These are phyloP conservation scores for Cladosporium sp. DNA, from an alignment of 2,329 filamentous ascomycete genomes.

Conservation along the genomic window DNA sequence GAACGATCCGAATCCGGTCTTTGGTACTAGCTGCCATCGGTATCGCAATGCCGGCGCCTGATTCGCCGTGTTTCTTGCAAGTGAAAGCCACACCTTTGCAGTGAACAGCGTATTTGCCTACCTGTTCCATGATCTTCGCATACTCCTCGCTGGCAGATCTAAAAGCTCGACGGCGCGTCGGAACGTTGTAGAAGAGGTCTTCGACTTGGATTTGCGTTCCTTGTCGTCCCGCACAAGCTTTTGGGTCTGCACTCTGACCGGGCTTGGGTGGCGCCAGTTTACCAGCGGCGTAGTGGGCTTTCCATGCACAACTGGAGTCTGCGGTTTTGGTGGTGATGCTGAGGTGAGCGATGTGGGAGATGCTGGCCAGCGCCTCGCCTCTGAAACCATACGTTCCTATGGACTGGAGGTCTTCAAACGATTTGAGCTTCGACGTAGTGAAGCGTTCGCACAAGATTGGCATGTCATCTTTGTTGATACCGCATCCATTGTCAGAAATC, in stretches of 20 bases:
- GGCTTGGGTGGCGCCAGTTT: conserved; percentile 81
- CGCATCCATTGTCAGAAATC: conserved; percentile 95
- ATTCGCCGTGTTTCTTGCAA: conserved; percentile 94
- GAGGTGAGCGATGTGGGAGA: conserved; percentile 96
- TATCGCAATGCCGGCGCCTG: conserved; percentile 78
- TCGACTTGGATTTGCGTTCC: conserved; percentile 96
- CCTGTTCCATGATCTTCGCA: conserved; percentile 94
- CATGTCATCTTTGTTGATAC: conserved; percentile 91
- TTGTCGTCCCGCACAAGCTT: conserved; percentile 79
- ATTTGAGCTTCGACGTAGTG: conserved; percentile 92
- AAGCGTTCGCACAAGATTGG: conserved; percentile 92
- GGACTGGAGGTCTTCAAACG: conserved; percentile 85
- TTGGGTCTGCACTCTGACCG: conserved; percentile 82
- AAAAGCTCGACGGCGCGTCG: conserved; percentile 84
- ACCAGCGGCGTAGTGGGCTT: conserved; percentile 83
- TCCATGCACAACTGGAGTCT: conserved; percentile 85
- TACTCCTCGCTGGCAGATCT: conserved; percentile 92
- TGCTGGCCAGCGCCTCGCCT: conserved; percentile 93
- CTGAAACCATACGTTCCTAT: conserved; percentile 98
- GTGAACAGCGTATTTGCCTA: conserved; percentile 91
- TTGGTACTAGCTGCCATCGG: conserved; percentile 69
- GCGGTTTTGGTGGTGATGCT: conserved; percentile 93
- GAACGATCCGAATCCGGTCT: conserved; percentile 87
- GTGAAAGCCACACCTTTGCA: conserved; percentile 90
- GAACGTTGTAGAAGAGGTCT: conserved; percentile 95